Conservation (phyloP, 78 protist species). For the Capsaspora owczarzaki region DNA sequence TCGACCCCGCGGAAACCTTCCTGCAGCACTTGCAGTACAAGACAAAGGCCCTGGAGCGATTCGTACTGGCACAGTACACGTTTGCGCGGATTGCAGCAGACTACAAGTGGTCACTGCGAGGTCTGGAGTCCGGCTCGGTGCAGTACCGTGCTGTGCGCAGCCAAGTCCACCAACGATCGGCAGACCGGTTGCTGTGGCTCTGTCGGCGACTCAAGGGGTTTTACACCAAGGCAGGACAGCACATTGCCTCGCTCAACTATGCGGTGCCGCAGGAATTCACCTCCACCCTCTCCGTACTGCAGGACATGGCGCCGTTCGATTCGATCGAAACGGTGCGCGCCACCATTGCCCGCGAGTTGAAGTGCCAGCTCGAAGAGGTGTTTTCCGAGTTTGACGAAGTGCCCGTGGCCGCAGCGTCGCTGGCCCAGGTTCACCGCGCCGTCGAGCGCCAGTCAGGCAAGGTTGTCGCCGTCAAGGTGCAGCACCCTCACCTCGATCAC, state of each 20-base stretch:
- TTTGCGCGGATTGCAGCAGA: too few species aligned
- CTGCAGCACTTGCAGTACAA: too few species aligned
- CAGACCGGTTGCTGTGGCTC: not conserved
- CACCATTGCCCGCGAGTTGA: not conserved
- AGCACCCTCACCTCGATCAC: constrained; percentile 18
- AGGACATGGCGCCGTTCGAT: not conserved
- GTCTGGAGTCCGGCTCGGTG: not conserved
- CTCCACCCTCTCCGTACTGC: not conserved
- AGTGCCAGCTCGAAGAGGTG: not conserved
- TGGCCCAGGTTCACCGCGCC: constrained; percentile 42
- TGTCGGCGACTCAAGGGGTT: not conserved
- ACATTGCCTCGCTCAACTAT: constrained; percentile 2
- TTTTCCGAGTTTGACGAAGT: not conserved
- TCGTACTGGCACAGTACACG: too few species aligned
- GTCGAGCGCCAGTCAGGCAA: not conserved
- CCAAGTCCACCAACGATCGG: not conserved
- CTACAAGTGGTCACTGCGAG: constrained; percentile 5
- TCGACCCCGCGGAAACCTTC: too few species aligned
- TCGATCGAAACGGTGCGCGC: not conserved
- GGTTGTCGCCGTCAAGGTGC: constrained; percentile 16
- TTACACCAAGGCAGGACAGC: constrained; percentile 26
- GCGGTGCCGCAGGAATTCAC: constrained; percentile 6
- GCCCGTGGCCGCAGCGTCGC: constrained; percentile 45
- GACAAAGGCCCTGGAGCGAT: too few species aligned
- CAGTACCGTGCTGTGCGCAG: not conserved